Conservation (phyloP, 345 rosid species). For the Brassica juncea region DNA sequence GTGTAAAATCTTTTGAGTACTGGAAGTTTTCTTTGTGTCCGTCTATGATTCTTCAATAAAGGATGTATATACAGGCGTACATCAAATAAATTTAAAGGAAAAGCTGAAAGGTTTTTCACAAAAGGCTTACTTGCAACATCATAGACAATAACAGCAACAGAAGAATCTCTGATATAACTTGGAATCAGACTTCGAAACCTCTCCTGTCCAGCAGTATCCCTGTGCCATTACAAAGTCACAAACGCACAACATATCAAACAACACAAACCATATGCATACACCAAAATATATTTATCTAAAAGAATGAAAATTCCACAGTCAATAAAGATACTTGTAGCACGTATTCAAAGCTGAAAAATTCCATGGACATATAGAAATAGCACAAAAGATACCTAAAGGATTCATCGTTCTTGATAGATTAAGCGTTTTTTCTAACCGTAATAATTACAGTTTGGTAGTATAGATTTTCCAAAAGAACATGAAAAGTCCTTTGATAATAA, state of each 20-base stretch:
- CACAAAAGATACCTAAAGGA: neutral
- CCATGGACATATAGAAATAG: neutral
- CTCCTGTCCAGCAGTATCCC: slow-evolving; percentile 99
- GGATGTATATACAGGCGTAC: neutral
- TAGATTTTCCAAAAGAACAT: neutral
- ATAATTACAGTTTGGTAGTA: neutral
- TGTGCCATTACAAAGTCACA: slow-evolving; percentile 32
- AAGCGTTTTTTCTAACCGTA: neutral
- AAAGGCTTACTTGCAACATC: slow-evolving; percentile 75
- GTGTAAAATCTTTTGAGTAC: neutral
- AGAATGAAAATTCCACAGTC: neutral
- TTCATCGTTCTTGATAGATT: neutral
- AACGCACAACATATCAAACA: slow-evolving; percentile 13
- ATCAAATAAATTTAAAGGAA: no score
- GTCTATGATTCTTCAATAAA: neutral
- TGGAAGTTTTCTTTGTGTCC: neutral
- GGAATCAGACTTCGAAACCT: slow-evolving; percentile 95
- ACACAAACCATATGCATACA: neutral
- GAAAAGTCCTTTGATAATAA: neutral
- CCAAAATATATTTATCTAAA: neutral
- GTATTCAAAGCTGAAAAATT: neutral
- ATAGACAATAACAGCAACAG: slow-evolving; percentile 91
- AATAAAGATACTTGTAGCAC: neutral
- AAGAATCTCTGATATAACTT: slow-evolving; percentile 92
- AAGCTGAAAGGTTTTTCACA: neutral